Evolutionary conservation across 352 stramenopile genomes (phyloP).

Genomic region (Porosira glacialis): DNA sequence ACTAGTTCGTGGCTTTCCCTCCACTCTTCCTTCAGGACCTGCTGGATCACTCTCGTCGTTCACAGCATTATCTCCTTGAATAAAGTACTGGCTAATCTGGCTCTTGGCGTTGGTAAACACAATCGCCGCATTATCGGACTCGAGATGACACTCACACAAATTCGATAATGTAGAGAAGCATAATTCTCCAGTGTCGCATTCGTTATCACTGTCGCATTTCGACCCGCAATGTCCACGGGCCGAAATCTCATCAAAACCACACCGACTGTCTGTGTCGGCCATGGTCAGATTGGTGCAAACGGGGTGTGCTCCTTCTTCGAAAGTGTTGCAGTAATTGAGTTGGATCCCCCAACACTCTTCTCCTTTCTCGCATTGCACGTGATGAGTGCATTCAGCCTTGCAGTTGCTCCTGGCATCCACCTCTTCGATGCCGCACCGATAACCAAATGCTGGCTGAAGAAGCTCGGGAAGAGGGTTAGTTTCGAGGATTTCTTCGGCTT

Average conservation of each 20-base stretch:
- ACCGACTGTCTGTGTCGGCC: slow-evolving; percentile 26
- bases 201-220: slow-evolving; percentile 28
- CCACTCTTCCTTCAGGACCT: background rate
- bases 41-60: slow-evolving; percentile 8
- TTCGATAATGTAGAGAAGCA: slow-evolving; percentile 43
- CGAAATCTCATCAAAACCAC: slow-evolving; percentile 39
- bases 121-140: slow-evolving; percentile 1
- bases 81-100: slow-evolving; percentile 32
- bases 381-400: slow-evolving; percentile 42
- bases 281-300: slow-evolving; percentile 40
- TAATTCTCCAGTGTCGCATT: slow-evolving; percentile 31
- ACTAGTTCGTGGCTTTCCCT: slow-evolving; percentile 19
- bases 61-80: too few relatives aligned
- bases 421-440: slow-evolving; percentile 42
- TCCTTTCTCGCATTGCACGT: slow-evolving; percentile 34
- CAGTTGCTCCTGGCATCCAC: slow-evolving; percentile 50
- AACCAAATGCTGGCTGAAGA: slow-evolving; percentile 36
- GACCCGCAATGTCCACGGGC: slow-evolving; percentile 39
- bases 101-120: slow-evolving; percentile 27
- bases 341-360: slow-evolving; percentile 52
- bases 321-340: slow-evolving; percentile 54
- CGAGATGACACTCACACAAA: slow-evolving; percentile 39
- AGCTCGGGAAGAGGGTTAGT: slow-evolving; percentile 22
- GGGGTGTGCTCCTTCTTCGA: slow-evolving; percentile 43
- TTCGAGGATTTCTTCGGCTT: slow-evolving; percentile 5